These are phyloP conservation scores for Fomitopsis betulina DNA, from an alignment of 1,284 basidiomycete genomes.

Conservation along the genomic window DNA sequence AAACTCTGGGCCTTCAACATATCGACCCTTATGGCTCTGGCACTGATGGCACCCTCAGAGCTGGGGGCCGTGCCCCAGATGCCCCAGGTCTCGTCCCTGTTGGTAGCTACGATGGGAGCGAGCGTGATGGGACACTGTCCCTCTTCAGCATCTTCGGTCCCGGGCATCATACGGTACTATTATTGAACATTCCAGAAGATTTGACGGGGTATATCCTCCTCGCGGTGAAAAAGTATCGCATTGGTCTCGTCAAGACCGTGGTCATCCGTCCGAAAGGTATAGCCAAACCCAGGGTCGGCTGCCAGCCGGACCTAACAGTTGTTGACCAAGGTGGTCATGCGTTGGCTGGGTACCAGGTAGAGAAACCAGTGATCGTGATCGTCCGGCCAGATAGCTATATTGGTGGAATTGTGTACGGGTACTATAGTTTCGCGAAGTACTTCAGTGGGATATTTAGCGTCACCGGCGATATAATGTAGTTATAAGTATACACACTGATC, in stretches of 20 bases:
- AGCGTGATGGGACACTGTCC: conserved; percentile 7
- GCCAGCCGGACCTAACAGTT: too few relatives aligned
- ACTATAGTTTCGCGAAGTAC: too few relatives aligned
- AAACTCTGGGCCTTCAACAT: not conserved
- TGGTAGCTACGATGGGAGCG: not conserved
- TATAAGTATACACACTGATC: too few relatives aligned
- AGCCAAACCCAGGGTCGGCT: too few relatives aligned
- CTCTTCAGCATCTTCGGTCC: conserved; percentile 21
- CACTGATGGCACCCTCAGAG: conserved; percentile 13
- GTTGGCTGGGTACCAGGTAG: too few relatives aligned
- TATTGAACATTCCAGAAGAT: conserved; percentile 11
- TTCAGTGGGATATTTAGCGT: too few relatives aligned
- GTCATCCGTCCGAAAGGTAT: not conserved
- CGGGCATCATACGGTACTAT: conserved; percentile 22
- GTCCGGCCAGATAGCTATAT: too few relatives aligned
- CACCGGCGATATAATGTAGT: too few relatives aligned
- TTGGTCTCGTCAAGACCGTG: not conserved
- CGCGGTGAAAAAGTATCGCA: conserved; percentile 17
- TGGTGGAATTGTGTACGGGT: too few relatives aligned
- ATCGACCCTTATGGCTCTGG: conserved; percentile 15
- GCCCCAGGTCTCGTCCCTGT: conserved; percentile 26
- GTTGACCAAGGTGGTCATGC: too few relatives aligned
- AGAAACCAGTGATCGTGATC: too few relatives aligned
- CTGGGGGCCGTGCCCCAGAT: conserved; percentile 30
- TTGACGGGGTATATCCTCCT: not conserved